These are phyloP conservation scores for Rhinocladiella mackenziei DNA, from an alignment of 2,329 filamentous ascomycete species.

Conservation along the genomic window DNA sequence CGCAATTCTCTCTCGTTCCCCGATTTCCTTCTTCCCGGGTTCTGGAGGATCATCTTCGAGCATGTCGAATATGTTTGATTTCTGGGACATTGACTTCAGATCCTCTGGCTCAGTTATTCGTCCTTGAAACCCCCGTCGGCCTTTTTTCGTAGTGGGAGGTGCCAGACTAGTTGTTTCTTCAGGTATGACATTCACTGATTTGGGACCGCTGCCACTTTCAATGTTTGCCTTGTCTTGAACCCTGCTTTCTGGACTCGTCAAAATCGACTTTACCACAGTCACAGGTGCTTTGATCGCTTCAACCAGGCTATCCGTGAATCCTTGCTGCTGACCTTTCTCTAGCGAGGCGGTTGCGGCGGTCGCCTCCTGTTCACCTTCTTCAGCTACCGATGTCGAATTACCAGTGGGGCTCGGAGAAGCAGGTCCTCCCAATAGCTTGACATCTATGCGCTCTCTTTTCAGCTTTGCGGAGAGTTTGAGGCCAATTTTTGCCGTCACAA, in stretches of 20 bases:
- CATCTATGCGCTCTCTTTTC: constrained; percentile 31
- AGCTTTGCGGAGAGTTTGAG: constrained; percentile 49
- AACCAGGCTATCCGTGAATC: constrained; percentile 8
- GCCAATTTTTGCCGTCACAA: constrained; percentile 57
- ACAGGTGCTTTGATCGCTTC: constrained; percentile 16
- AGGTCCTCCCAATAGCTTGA: constrained; percentile 10
- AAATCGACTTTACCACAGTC: constrained; percentile 8
- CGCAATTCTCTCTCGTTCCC: constrained; percentile 21
- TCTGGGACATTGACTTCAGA: constrained; percentile 15
- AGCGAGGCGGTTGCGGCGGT: neutral
- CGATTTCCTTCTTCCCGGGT: constrained; percentile 6
- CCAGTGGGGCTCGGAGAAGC: neutral
- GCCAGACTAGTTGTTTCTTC: neutral
- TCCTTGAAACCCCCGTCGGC: neutral
- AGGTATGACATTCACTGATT: no score
- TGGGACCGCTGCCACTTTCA: no score
- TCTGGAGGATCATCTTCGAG: constrained; percentile 16
- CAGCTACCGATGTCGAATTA: neutral
- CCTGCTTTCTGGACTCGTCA: constrained; percentile 7
- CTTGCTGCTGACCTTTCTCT: constrained; percentile 4
- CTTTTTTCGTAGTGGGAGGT: constrained; percentile 10
- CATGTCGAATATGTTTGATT: constrained; percentile 21
- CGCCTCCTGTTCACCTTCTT: neutral
- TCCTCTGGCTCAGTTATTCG: constrained; percentile 10
- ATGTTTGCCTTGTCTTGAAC: neutral